Conservation (phyloP, 1,284 basidiomycete genomes). For the Austroboletus olivaceoglutinosus region DNA sequence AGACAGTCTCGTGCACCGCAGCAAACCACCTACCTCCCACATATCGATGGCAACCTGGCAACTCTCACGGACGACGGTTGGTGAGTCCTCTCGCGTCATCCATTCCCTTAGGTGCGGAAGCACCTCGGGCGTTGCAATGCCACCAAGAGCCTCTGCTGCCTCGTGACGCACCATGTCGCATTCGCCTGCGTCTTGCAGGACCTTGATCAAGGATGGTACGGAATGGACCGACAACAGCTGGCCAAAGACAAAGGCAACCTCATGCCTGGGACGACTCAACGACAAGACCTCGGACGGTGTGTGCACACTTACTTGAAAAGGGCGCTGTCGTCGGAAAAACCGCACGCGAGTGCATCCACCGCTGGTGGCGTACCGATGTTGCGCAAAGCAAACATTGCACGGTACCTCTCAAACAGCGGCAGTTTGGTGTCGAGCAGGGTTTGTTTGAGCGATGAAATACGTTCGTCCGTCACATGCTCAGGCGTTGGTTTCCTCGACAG, state of each 20-base stretch:
- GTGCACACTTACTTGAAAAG: slow-evolving; percentile 76
- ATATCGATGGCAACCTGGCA: slow-evolving; percentile 97
- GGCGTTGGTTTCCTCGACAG: slow-evolving; percentile 52
- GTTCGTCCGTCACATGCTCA: slow-evolving; percentile 45
- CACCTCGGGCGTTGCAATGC: slow-evolving; percentile 92
- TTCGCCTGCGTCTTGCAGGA: slow-evolving; percentile 73
- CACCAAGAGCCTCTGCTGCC: slow-evolving; percentile 96
- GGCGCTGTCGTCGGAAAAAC: slow-evolving; percentile 83
- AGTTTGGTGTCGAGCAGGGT: slow-evolving; percentile 69
- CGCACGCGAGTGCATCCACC: slow-evolving; percentile 87
- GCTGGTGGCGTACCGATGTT: slow-evolving; percentile 83
- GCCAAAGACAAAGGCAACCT: slow-evolving; percentile 97
- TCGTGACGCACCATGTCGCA: slow-evolving; percentile 99
- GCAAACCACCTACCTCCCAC: slow-evolving; percentile 72
- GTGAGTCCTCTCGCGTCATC: slow-evolving; percentile 75
- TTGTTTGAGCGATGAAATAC: slow-evolving; percentile 57
- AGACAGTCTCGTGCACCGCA: neutral
- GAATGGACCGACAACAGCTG: slow-evolving; percentile 90
- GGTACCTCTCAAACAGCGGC: slow-evolving; percentile 90
- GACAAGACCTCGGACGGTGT: neutral
- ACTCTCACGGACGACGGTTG: slow-evolving; percentile 91
- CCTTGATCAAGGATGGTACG: slow-evolving; percentile 80
- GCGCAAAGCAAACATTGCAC: slow-evolving; percentile 97
- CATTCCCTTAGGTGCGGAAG: slow-evolving; percentile 85
- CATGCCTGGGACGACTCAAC: slow-evolving; percentile 62